Percentiles rank a stretch among this genome's conserved stretches.
phyloP scores from a whole-genome alignment of 2,329 filamentous ascomycete species.

The Diaporthe australafricana region DNA sequence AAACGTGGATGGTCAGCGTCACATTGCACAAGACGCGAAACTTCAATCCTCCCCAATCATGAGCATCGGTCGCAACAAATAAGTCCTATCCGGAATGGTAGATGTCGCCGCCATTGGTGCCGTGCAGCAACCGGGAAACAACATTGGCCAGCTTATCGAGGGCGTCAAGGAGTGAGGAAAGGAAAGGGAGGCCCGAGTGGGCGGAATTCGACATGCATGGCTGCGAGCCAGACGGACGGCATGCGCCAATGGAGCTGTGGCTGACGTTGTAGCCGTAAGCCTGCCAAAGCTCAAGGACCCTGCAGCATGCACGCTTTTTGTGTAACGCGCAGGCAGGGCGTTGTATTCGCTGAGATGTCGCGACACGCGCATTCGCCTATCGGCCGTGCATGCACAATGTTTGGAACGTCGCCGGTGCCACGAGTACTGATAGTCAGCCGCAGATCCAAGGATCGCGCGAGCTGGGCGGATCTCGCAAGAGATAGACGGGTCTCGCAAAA shows the following conservation, averaged over 20 bases:
- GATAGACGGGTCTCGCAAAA: neutral
- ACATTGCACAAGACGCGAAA: slow-evolving; percentile 46
- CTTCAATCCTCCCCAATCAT: slow-evolving; percentile 39
- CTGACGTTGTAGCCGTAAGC: slow-evolving; percentile 16
- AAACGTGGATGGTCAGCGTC: slow-evolving; percentile 50
- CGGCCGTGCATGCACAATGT: slow-evolving; percentile 16
- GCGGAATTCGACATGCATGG: neutral
- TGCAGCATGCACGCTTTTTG: slow-evolving; percentile 43
- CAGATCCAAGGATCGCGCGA: neutral
- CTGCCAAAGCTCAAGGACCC: slow-evolving; percentile 33
- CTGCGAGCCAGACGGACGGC: neutral
- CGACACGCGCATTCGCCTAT: slow-evolving; percentile 6
- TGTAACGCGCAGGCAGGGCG: slow-evolving; percentile 38
- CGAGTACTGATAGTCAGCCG: neutral
- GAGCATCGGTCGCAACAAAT: neutral
- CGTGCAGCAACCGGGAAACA: neutral
- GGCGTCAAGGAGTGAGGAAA: neutral
- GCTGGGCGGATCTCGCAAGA: too few relatives aligned
- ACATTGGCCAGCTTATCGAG: neutral
- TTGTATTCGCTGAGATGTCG: slow-evolving; percentile 6
- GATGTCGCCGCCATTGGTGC: neutral
- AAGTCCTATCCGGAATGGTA: neutral
- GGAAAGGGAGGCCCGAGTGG: neutral
- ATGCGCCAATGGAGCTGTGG: slow-evolving; percentile 26
- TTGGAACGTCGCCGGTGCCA: neutral